Evolutionary conservation across 768 basidiomycete genomes (phyloP).

Genomic region (Galerina marginata): DNA sequence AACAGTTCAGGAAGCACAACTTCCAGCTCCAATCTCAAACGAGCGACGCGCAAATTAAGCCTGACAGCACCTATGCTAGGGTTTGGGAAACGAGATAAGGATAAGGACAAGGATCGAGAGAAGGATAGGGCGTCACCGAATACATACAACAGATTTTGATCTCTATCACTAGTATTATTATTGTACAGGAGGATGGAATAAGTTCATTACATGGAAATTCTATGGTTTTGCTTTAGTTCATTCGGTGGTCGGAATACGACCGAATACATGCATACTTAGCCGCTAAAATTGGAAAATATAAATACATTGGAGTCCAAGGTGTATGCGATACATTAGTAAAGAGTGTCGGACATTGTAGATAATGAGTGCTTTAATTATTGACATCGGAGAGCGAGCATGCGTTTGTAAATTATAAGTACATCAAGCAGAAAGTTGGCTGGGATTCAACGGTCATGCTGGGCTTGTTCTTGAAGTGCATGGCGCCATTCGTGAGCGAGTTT

Average conservation of each 20-base stretch:
- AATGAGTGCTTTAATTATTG: no score
- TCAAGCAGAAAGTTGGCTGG: no score
- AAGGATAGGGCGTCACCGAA: slow-evolving; percentile 24
- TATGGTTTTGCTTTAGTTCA: no score
- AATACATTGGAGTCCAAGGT: neutral
- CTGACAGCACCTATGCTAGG: slow-evolving; percentile 65
- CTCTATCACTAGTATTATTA: slow-evolving; percentile 14
- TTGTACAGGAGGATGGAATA: slow-evolving; percentile 13
- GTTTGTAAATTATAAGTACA: no score
- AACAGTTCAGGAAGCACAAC: slow-evolving; percentile 26
- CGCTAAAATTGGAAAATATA: neutral
- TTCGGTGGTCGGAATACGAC: no score
- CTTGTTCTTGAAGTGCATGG: neutral
- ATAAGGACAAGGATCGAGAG: slow-evolving; percentile 49
- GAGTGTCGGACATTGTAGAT: no score
- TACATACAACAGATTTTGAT: slow-evolving; percentile 21
- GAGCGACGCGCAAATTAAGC: slow-evolving; percentile 70
- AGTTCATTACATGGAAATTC: neutral
- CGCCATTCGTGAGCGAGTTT: slow-evolving; percentile 24
- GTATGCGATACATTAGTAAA: neutral
- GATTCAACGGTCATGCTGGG: no score
- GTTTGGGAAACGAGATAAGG: slow-evolving; percentile 61
- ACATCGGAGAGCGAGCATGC: no score
- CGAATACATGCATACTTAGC: neutral
- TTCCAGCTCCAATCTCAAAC: slow-evolving; percentile 26